These are phyloP conservation scores for Ogataea paraovalis DNA, from an alignment of 805 yeast species.

Conservation along the genomic window DNA sequence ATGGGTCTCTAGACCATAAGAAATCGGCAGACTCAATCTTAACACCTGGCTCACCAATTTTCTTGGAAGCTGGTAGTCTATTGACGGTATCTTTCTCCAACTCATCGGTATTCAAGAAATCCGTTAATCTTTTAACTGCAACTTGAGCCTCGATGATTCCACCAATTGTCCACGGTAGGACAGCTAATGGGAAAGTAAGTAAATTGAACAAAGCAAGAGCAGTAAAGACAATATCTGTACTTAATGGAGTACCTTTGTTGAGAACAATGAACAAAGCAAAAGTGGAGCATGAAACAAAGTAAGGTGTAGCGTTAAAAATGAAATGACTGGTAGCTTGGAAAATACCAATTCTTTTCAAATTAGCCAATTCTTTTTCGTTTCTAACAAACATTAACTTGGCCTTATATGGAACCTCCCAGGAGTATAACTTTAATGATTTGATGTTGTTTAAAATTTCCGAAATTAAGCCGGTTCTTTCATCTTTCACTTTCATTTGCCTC, in stretches of 20 bases:
- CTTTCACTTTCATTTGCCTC: conserved; percentile 84
- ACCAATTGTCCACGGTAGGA: conserved; percentile 86
- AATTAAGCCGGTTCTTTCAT: conserved; percentile 84
- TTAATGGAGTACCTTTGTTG: conserved; percentile 54
- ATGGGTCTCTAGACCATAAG: conserved; percentile 73
- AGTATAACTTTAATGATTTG: conserved; percentile 87
- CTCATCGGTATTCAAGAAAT: conserved; percentile 72
- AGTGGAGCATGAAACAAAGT: conserved; percentile 82
- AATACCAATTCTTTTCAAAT: conserved; percentile 68
- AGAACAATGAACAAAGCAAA: conserved; percentile 71
- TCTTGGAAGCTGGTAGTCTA: conserved; percentile 42
- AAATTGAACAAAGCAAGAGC: conserved; percentile 86
- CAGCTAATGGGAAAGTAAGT: conserved; percentile 86
- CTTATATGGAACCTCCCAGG: conserved; percentile 90
- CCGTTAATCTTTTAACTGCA: conserved; percentile 68
- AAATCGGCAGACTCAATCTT: conserved; percentile 63
- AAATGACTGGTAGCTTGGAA: conserved; percentile 68
- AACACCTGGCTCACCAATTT: conserved; percentile 65
- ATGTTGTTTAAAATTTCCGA: conserved; percentile 88
- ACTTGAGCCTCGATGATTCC: conserved; percentile 85
- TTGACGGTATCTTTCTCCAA: conserved; percentile 67
- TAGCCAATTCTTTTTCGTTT: conserved; percentile 79
- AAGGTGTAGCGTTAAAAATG: conserved; percentile 84
- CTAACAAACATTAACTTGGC: conserved; percentile 74
- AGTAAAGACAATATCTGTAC: conserved; percentile 89